Base-by-base conservation (phyloP, 352 stramenopile species). In the Globisporangium nagaii region DNA sequence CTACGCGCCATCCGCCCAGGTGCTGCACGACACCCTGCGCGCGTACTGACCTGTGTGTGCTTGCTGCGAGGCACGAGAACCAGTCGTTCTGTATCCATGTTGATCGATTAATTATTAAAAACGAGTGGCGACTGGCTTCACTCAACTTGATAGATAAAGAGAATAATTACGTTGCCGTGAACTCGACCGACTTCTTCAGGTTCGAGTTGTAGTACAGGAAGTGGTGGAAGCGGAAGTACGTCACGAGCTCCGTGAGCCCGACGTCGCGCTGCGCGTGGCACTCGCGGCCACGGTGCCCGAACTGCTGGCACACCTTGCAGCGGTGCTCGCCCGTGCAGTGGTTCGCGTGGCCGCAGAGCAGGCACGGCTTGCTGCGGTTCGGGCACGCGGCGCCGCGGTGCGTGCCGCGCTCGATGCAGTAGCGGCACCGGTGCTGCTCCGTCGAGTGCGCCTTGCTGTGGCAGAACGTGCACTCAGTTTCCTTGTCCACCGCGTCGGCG, bases 131-230 rank as follows among this genome's bases (percentile, higher is more conserved):
- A 42, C 22, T 19, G 39, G 8, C 42, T 58, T 41, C 44, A 43
- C 22, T n/a, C n/a, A n/a, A n/a, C n/a, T n/a, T n/a, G n/a, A n/a
- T n/a, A n/a, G n/a, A n/a, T n/a, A n/a, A n/a, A n/a, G n/a, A n/a
- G n/a, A n/a, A n/a, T 45, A 34, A 6, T 30, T 43, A 59, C 12
- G 36, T 63, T 19, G 76, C 74, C 8, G 80, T 84, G 53, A 93
- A 93, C 56, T 93, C 81, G 62, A 92, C 84, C 37, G 83, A 90
- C 56, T 87, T 87, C 52, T 92, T 92, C 49, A 94, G 68, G 54
- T 94, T 94, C 32, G 75, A 74, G 63, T 91, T 92, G 76, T 94
- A 94, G 60, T 94, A 94, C 17, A 94, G 66, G 59, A 91, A 94
- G 54, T 92, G 75, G 40, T 94, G 84, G 61, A 86, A 94, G 19